Evolutionary conservation across 257 asterid genomes (phyloP).

Genomic region (Scutellaria galericulata): DNA sequence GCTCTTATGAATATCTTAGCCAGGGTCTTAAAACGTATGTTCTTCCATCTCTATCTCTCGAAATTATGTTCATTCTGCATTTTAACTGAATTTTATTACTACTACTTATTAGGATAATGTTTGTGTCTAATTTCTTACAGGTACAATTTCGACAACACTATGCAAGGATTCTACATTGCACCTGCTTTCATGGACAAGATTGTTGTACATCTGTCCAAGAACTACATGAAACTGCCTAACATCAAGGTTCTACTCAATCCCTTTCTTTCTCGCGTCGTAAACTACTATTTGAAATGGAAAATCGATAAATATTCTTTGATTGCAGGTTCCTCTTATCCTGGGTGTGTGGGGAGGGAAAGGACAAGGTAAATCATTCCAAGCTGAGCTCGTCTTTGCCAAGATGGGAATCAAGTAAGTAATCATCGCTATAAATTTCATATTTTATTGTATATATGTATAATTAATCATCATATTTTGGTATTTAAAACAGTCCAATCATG

Average conservation of each 20-base stretch:
- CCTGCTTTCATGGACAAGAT: conserved; percentile 68
- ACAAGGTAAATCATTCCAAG: conserved; percentile 68
- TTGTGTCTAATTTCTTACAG: conserved; percentile 10
- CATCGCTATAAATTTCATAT: background rate
- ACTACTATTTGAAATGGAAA: background rate
- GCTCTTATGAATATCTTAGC: conserved; percentile 65
- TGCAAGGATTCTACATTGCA: conserved; percentile 58
- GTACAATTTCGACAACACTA: conserved; percentile 51
- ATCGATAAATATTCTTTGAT: background rate
- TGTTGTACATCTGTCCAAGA: conserved; percentile 55
- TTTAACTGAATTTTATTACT: too few relatives aligned
- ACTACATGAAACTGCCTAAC: conserved; percentile 62
- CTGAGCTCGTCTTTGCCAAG: conserved; percentile 63
- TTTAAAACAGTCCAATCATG: conserved; percentile 54
- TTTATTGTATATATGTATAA: too few relatives aligned
- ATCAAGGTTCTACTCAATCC: conserved; percentile 42
- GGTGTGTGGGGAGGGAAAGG: conserved; percentile 75
- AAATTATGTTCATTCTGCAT: background rate
- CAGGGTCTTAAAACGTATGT: conserved; percentile 46
- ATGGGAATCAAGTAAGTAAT: conserved; percentile 56
- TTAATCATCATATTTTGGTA: too few relatives aligned
- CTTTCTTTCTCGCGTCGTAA: too few relatives aligned
- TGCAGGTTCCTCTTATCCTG: conserved; percentile 54
- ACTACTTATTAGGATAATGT: too few relatives aligned
- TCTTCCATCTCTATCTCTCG: background rate